Evolutionary conservation across 2,329 filamentous ascomycete species (phyloP), one percentile per base, ranked within the genome.

Genomic region (Chrysoporthe austroafricana): DNA sequence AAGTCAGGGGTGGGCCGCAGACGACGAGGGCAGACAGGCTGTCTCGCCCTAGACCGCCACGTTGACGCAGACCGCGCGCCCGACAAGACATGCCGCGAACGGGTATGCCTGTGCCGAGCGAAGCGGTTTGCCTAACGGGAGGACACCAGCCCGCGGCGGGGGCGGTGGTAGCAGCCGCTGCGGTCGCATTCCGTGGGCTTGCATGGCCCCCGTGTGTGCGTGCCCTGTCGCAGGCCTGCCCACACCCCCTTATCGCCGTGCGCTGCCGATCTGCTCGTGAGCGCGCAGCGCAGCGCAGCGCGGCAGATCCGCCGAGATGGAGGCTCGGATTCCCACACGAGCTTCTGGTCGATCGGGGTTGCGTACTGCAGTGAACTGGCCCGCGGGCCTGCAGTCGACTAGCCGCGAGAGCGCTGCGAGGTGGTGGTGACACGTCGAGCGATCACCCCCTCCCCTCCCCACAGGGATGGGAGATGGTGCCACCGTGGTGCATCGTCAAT

Each of bases 191-290:
- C 26, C 26, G 26, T 26, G 26, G 26, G 26, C 44, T 46, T 6
- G 48, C 21, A 21, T 50, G 48, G 26, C 26, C 26, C 26, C 26
- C 26, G 26, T 26, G 26, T 26, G 26, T 26, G 26, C 26, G 26
- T 26, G 26, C 26, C 13, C 11, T 50, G n/a, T 50, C 21, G 50
- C 26, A 54, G 50, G 21, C 26, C 32, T 11, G 11, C 26, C 26
- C 26, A 26, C 21, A 54, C 50, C 50, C 50, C 50, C 50, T 54
- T 54, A 54, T 54, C 50, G 50, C 50, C 21, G 32, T 54, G 50
- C 26, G 26, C 50, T 13, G 50, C 16, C 50, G 50, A 54, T 54
- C 50, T 32, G 14, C 50, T 54, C 50, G 50, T 54, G 50, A 54
- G 32, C 26, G 21, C 13, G 9, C 50, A 32, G 5, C 36, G 36